Conservation (phyloP, 352 stramenopile genomes). For the Peronospora farinosa region DNA sequence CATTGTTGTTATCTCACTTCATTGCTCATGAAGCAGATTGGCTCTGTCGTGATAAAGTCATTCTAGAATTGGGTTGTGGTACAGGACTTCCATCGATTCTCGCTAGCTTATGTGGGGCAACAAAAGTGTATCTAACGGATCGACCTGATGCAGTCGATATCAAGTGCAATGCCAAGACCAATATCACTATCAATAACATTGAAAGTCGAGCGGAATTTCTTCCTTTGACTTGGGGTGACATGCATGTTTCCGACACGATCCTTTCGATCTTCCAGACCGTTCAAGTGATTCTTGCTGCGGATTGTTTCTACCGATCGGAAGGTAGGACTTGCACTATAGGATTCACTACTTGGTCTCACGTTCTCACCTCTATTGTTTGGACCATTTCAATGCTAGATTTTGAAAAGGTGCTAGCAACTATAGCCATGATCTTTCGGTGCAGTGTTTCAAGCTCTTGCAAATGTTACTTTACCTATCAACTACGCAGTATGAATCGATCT, state of each 20-base stretch:
- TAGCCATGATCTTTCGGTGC: slow-evolving; percentile 56
- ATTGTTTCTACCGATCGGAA: slow-evolving; percentile 70
- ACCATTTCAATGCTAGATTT: slow-evolving; percentile 37
- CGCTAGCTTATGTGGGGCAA: slow-evolving; percentile 33
- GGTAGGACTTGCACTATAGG: slow-evolving; percentile 14
- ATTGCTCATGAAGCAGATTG: slow-evolving; percentile 28
- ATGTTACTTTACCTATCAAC: slow-evolving; percentile 60
- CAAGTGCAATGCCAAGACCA: slow-evolving; percentile 42
- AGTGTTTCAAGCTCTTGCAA: slow-evolving; percentile 26
- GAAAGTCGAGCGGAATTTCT: slow-evolving; percentile 31
- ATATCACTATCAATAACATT: slow-evolving; percentile 47
- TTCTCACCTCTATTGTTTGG: not conserved
- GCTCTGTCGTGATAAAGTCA: slow-evolving; percentile 33
- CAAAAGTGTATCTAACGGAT: slow-evolving; percentile 49
- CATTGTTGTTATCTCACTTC: slow-evolving; percentile 45
- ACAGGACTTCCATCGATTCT: slow-evolving; percentile 63
- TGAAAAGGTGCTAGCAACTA: slow-evolving; percentile 58
- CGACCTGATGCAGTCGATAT: slow-evolving; percentile 42
- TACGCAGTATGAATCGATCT: slow-evolving; percentile 55
- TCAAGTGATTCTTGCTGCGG: slow-evolving; percentile 48
- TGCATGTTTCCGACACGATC: slow-evolving; percentile 27
- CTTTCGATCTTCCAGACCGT: slow-evolving; percentile 29
- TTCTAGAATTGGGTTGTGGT: slow-evolving; percentile 62
- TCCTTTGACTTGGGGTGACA: slow-evolving; percentile 43
- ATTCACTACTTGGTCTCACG: not conserved